Conservation (phyloP, 805 yeast species). For the Limtongozyma cylindracea region DNA sequence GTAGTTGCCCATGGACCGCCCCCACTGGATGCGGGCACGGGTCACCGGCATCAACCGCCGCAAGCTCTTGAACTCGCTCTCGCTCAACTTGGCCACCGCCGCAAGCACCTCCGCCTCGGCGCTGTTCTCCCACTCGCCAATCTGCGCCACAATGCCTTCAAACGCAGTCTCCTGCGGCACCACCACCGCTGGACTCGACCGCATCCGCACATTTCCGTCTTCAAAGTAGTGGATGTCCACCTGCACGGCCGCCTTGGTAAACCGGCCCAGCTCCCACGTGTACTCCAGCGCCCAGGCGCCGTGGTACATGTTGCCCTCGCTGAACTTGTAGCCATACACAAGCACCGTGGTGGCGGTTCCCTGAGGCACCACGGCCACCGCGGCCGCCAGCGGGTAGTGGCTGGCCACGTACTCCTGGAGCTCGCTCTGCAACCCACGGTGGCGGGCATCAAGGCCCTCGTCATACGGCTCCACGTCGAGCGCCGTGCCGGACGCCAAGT, state of each 20-base stretch:
- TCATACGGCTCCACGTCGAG: constrained; percentile 23
- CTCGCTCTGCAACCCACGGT: constrained; percentile 7
- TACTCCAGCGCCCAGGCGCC: constrained; percentile 73
- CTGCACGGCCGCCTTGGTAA: no score
- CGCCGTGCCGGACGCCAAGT: constrained; percentile 20
- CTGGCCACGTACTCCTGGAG: constrained; percentile 27
- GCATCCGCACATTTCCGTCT: constrained; percentile 82
- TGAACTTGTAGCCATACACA: constrained; percentile 46
- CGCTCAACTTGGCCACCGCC: constrained; percentile 51
- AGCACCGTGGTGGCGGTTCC: constrained; percentile 9
- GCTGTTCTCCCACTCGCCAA: constrained; percentile 28
- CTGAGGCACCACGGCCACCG: constrained; percentile 15
- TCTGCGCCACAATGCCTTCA: constrained; percentile 5
- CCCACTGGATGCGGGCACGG: constrained; percentile 85
- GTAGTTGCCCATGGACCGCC: constrained; percentile 74
- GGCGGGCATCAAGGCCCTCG: constrained; percentile 4
- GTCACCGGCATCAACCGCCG: constrained; percentile 87
- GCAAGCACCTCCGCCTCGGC: constrained; percentile 33
- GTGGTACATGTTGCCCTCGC: constrained; percentile 61
- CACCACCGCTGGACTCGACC: no score
- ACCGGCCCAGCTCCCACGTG: constrained; percentile 2
- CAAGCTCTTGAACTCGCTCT: constrained; percentile 53
- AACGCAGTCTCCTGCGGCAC: no score
- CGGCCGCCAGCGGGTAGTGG: constrained; percentile 37
- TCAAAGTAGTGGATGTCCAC: constrained; percentile 83